Percentiles rank a stretch among this genome's conserved stretches.
phyloP scores from a whole-genome alignment of 148 eudicot genomes.

The Spergularia bocconei region DNA sequence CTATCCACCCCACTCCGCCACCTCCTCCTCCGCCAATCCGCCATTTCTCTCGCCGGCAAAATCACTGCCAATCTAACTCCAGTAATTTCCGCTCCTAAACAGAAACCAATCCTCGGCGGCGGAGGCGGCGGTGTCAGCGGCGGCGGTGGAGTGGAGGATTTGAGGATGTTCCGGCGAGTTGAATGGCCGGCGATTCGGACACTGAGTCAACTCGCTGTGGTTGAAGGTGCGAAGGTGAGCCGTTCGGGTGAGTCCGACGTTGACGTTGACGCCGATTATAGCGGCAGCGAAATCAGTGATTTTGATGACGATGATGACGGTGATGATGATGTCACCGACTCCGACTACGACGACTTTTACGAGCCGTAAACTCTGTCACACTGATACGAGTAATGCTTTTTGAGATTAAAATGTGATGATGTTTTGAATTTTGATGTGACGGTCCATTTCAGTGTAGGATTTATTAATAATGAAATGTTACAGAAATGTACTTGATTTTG shows the following conservation, averaged over 20 bases:
- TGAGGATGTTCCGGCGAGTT: neutral
- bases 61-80: neutral
- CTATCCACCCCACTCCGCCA: constrained; percentile 14
- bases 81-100: neutral
- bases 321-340: neutral
- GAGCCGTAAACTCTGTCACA: too few species aligned
- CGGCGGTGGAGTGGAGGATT: too few species aligned
- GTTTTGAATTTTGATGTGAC: too few species aligned
- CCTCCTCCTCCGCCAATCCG: constrained; percentile 3
- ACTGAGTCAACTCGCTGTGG: too few species aligned
- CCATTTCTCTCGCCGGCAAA: constrained; percentile 8
- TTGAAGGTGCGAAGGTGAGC: neutral
- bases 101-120: neutral
- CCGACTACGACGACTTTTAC: neutral
- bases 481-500: too few species aligned
- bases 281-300: neutral
- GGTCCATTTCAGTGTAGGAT: too few species aligned
- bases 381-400: too few species aligned
- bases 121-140: neutral
- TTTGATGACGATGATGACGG: neutral
- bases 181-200: constrained; percentile 5
- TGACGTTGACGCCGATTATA: neutral
- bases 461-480: too few species aligned
- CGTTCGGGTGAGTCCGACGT: neutral
- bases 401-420: too few species aligned